phyloP scores from a whole-genome alignment of 208 protist species.

The Tetramitus jugosus region DNA sequence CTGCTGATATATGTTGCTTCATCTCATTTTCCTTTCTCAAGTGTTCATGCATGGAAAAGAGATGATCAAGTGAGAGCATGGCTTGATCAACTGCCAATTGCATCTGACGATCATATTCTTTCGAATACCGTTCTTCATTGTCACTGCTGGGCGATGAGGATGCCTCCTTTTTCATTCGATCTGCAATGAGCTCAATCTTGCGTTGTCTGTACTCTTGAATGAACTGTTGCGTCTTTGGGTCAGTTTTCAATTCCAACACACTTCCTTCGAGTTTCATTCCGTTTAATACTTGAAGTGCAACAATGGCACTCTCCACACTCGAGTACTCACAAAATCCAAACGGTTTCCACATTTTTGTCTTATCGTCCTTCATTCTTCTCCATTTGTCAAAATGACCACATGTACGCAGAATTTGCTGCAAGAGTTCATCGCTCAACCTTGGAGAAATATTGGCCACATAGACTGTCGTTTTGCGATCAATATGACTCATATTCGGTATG shows the following conservation, averaged over 20 bases:
- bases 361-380: not conserved
- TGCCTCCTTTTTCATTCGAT: not conserved
- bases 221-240: not conserved
- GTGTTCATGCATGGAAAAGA: too few species aligned
- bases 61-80: not conserved
- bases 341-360: not conserved
- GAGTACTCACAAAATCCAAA: conserved; percentile 17
- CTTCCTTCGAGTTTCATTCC: not conserved
- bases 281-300: not conserved
- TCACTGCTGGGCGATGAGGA: not conserved
- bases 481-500: too few species aligned
- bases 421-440: too few species aligned
- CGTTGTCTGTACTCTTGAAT: not conserved
- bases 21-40: not conserved
- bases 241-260: not conserved
- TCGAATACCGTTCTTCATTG: not conserved
- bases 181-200: not conserved
- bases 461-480: too few species aligned
- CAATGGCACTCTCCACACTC: not conserved
- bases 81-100: not conserved
- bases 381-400: not conserved
- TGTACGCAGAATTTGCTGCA: too few species aligned
- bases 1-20: not conserved
- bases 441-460: too few species aligned
- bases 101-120: not conserved